Evolutionary conservation across 139 green algal genomes (phyloP), one percentile per base, ranked within the genome.

Genomic region (Astrephomene gubernaculifera): DNA sequence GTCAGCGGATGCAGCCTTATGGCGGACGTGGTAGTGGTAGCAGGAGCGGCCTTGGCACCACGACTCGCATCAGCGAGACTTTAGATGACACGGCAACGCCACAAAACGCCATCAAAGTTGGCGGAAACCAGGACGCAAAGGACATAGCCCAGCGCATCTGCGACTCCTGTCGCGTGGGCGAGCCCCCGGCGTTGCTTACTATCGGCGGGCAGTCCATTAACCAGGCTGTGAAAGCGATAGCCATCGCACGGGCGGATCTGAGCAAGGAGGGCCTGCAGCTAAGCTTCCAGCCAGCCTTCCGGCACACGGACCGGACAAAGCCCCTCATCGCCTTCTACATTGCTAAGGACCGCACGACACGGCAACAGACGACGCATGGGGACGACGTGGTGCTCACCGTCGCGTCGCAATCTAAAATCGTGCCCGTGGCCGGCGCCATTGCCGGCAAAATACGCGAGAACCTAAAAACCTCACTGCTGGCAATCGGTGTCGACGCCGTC

Each of bases 281-380:
- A 5, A 89, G 84, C 35, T 95, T 93, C 75, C 92, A 95, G 86
- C 91, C 92, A n/a, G 92, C 92, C 14, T 95, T 95, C 86, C 75
- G 92, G 24, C 88, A 95, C 44, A 87, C 60, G 9, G 87, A 90
- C 64, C 85, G 86, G 33, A 86, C 91, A 27, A 89, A 90, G 72
- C 92, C 92, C 7, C 85, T 89, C 6, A 90, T 95, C 45, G 92
- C 92, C 21, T 88, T 95, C 10, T 95, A 94, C 73, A 71, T 95
- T 5, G 69, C 81, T 35, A 92, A 92, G 81, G 81, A 80, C 39
- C 69, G 70, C 35, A 39, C 52, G 36, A 44, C 29, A 33, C 79
- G 67, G 64, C 69, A 52, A 39, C 45, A 73, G 19, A 10, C 33
- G 21, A 57, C 81, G 33, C 61, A 80, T 12, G 72, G 60, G 53